Evolutionary conservation across 164 flowering plant genomes (phyloP).

Genomic region (Vitis rotundifolia): DNA sequence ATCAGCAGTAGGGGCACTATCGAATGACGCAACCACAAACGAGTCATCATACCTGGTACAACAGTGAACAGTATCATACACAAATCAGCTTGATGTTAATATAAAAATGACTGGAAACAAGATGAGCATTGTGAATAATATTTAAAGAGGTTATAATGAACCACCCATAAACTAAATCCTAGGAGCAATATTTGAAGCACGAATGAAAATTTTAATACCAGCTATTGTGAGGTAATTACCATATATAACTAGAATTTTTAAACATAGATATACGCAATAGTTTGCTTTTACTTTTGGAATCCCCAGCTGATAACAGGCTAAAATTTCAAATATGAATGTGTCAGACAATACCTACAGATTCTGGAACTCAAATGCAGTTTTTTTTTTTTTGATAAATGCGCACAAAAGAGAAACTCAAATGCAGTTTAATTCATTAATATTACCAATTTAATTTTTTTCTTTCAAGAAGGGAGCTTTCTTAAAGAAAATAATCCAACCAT

Average conservation of each 20-base stretch:
- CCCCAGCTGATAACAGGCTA: too few relatives aligned
- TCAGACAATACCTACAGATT: background rate
- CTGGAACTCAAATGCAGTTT: background rate
- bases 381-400: too few relatives aligned
- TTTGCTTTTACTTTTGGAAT: too few relatives aligned
- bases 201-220: background rate
- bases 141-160: background rate
- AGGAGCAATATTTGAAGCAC: background rate
- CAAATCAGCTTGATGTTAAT: background rate
- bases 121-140: background rate
- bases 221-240: too few relatives aligned
- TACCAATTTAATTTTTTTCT: background rate
- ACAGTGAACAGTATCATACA: conserved; percentile 2
- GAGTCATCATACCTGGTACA: conserved; percentile 68
- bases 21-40: conserved; percentile 74
- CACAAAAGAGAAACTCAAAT: too few relatives aligned
- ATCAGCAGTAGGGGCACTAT: conserved; percentile 92
- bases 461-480: background rate
- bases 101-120: background rate
- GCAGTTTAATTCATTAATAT: background rate
- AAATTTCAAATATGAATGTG: too few relatives aligned
- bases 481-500: background rate
- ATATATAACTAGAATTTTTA: too few relatives aligned
- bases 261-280: too few relatives aligned
- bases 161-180: background rate